These are phyloP conservation scores for Kalmusia sp. DNA, from an alignment of 2,329 filamentous ascomycete species.

Conservation along the genomic window DNA sequence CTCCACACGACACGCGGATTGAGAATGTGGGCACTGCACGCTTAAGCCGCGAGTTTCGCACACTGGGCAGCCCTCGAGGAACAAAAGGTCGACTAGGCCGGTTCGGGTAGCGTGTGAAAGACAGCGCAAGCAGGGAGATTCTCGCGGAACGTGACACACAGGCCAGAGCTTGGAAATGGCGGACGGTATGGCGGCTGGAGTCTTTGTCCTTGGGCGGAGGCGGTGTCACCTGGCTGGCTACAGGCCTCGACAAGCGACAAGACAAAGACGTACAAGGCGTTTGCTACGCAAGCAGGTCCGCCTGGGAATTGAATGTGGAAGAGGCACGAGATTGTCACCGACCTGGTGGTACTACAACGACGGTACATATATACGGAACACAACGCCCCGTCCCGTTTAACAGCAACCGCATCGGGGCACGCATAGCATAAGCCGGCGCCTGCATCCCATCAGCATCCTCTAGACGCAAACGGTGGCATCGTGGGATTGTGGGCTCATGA, in stretches of 20 bases:
- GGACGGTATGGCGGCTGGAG: background rate
- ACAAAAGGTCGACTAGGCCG: background rate
- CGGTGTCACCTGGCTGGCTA: constrained; percentile 1
- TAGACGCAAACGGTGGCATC: background rate
- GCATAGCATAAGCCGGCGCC: constrained; percentile 5
- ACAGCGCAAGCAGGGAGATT: constrained; percentile 1
- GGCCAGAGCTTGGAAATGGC: background rate
- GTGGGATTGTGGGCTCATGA: background rate
- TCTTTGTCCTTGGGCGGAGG: background rate
- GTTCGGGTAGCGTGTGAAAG: background rate
- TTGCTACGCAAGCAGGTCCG: too few relatives aligned
- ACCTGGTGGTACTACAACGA: background rate
- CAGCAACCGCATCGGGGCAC: background rate
- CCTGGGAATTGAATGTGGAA: too few relatives aligned
- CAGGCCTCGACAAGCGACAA: too few relatives aligned
- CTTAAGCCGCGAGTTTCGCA: background rate
- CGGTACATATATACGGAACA: constrained; percentile 1
- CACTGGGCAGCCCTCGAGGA: background rate
- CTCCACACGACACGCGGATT: constrained; percentile 1
- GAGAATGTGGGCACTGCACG: constrained; percentile 1
- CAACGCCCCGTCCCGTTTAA: background rate
- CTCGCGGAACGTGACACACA: background rate
- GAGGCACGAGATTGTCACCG: background rate
- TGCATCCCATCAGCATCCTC: background rate
- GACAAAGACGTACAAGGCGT: background rate